phyloP scores from a whole-genome alignment of 192 early-diverging fungal genomes.

The Coemansia sp. region DNA sequence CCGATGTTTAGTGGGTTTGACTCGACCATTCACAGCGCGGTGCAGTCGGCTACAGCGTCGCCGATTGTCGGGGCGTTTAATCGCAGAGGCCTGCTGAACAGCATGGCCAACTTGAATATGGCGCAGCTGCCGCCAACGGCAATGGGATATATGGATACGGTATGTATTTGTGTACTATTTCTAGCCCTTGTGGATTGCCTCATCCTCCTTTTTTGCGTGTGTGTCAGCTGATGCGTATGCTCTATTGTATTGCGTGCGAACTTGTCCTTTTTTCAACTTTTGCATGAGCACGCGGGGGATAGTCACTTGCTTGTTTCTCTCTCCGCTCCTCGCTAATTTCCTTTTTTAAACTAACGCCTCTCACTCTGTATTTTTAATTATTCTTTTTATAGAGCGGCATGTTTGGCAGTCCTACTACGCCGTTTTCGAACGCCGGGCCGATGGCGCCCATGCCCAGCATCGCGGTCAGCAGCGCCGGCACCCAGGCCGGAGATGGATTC shows the following conservation, averaged over 20 bases:
- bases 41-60: slow-evolving; percentile 48
- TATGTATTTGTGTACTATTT: slow-evolving; percentile 5
- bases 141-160: slow-evolving; percentile 8
- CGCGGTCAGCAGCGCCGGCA: slow-evolving; percentile 1
- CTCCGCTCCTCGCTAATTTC: not conserved
- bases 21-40: slow-evolving; percentile 30
- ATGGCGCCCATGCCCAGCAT: slow-evolving; percentile 24
- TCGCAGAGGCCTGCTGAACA: slow-evolving; percentile 27
- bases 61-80: slow-evolving; percentile 23
- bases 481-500: not conserved
- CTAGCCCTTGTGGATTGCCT: not conserved
- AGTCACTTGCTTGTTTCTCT: not conserved
- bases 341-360: slow-evolving; percentile 19
- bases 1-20: slow-evolving; percentile 24
- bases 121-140: slow-evolving; percentile 41
- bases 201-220: not conserved
- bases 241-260: slow-evolving; percentile 16
- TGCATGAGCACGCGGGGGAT: slow-evolving; percentile 6
- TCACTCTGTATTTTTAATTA: not conserved
- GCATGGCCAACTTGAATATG: slow-evolving; percentile 52
- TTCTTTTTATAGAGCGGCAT: slow-evolving; percentile 32
- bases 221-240: not conserved
- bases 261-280: not conserved
- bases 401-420: slow-evolving; percentile 9
- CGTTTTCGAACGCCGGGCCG: slow-evolving; percentile 19